These are phyloP conservation scores for Trichopus zeylanicus DNA, from an alignment of 116 monocot species.

Conservation along the genomic window DNA sequence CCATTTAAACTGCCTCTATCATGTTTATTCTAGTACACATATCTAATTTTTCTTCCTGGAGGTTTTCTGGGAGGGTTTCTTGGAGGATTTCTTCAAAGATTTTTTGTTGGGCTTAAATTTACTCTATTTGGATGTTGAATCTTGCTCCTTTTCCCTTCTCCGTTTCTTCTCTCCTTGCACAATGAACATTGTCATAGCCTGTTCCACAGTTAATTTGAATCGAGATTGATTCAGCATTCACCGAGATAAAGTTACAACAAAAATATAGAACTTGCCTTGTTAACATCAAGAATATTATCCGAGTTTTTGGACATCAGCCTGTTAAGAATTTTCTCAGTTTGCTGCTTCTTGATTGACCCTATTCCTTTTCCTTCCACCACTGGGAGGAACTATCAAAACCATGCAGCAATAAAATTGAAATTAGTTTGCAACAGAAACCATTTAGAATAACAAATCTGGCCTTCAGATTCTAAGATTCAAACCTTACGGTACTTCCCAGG, in stretches of 20 bases:
- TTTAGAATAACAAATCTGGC: too few relatives aligned
- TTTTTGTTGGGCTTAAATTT: not conserved
- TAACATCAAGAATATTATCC: slow-evolving; percentile 47
- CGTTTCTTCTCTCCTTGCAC: not conserved
- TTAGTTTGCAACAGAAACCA: not conserved
- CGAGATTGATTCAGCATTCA: not conserved
- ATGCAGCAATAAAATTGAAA: too few relatives aligned
- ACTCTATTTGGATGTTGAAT: not conserved
- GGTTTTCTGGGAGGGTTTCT: not conserved
- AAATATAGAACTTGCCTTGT: slow-evolving; percentile 5
- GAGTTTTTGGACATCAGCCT: slow-evolving; percentile 66
- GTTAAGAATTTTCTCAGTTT: slow-evolving; percentile 76
- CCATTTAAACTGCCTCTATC: too few relatives aligned
- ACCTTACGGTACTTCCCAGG: slow-evolving; percentile 83
- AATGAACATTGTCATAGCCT: slow-evolving; percentile 5
- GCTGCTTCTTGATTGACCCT: slow-evolving; percentile 63
- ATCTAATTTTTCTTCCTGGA: not conserved
- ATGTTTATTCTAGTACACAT: too few relatives aligned
- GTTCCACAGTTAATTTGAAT: not conserved
- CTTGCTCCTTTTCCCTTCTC: not conserved
- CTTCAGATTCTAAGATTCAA: too few relatives aligned
- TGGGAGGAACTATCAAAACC: slow-evolving; percentile 57
- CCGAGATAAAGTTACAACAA: not conserved
- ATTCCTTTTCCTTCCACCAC: slow-evolving; percentile 85
- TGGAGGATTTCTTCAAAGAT: not conserved